Base-by-base conservation (phyloP, 1,139 yeast genomes). In the Nadsonia commutata region DNA sequence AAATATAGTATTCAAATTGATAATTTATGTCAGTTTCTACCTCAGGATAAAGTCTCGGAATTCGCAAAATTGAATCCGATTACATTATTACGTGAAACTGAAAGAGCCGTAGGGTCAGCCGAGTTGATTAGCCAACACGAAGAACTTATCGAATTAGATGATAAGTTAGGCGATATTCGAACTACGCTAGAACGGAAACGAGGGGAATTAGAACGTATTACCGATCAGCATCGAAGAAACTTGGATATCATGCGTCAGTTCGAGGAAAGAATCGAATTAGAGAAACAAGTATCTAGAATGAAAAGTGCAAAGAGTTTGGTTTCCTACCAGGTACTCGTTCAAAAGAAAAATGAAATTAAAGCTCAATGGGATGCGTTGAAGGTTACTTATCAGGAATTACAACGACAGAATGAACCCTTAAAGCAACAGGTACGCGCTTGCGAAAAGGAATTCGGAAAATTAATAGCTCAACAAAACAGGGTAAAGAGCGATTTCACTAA, bases 11-110 rank as follows among this genome's bases (percentile, higher is more conserved):
- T 93, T 48, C 97, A 90, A 56, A 68, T 93, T 46, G 94, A 85
- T 57, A 93, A 88, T 55, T 67, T 90, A 45, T 90, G 98, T 56
- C 97, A 90, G 57, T 93, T 93, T 56, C 64, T 93, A 43, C 95
- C 98, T 0, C 99, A 93, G 57, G 98, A 90, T 54, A 70, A 94
- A 50, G 98, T 90, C 7, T 90, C 94, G 1, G 88, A 85, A 51
- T 93, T 93, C 65, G 95, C 97, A 0, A 75, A 80, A 4, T 64
- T 85, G 48, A 72, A 83, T 16, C 83, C 94, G 0, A 88, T 81
- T 48, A 77, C 78, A 49, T 63, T 90, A 9, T 66, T 93, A 9
- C 56, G 69, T 31, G 94, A 84, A 54, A 84, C 95, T 1, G 85
- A 86, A 56, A 67, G 94, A 45, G 86, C 96, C 1, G 72, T 86